phyloP scores from a whole-genome alignment of 306 rosid genomes.

The Dryas drummondii region DNA sequence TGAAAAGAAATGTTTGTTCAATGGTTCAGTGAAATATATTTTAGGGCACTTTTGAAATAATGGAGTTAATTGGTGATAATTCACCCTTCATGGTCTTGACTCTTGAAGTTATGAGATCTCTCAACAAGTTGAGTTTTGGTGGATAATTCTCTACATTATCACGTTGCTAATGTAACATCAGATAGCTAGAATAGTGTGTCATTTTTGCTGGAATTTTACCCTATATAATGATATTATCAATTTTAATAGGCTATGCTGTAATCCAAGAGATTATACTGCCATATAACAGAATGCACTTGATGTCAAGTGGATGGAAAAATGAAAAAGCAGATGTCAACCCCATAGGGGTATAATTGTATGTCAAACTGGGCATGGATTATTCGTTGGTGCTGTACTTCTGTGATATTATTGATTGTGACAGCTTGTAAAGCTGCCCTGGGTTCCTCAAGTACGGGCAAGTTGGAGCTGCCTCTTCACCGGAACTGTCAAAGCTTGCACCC shows the following conservation, averaged over 20 bases:
- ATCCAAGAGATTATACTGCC: neutral
- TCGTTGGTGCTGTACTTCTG: neutral
- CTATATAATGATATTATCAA: neutral
- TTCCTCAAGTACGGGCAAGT: conserved; percentile 48
- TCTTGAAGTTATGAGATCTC: no score
- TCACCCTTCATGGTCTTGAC: no score
- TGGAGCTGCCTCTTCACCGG: conserved; percentile 31
- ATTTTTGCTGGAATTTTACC: no score
- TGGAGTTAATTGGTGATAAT: neutral
- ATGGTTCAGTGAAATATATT: neutral
- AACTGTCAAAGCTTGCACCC: conserved; percentile 36
- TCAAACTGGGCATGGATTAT: neutral
- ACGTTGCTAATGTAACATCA: no score
- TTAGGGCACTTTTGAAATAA: neutral
- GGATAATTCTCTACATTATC: neutral
- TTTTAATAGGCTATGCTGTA: neutral
- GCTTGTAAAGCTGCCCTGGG: conserved; percentile 34
- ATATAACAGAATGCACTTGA: neutral
- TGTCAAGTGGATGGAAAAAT: neutral
- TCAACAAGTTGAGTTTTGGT: neutral
- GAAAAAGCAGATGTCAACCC: neutral
- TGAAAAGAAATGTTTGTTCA: neutral
- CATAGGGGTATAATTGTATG: neutral
- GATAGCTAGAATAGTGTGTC: no score
- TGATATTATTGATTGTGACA: neutral